phyloP scores from a whole-genome alignment of 139 green algal genomes.

The Picochlorum sp. region DNA sequence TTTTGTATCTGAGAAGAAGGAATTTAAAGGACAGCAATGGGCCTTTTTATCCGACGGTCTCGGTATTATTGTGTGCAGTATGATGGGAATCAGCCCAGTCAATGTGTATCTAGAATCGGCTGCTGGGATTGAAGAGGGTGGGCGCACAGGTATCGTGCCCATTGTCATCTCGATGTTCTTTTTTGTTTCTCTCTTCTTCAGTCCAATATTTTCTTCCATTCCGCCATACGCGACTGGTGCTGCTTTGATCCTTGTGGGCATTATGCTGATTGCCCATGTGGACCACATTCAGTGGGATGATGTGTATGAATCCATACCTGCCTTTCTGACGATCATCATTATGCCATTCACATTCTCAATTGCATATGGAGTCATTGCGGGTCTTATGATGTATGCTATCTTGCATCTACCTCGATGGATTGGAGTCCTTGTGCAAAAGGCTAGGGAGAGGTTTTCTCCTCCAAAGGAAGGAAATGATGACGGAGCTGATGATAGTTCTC shows the following conservation, averaged over 20 bases:
- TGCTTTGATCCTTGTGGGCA: conserved; percentile 65
- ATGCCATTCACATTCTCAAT: conserved; percentile 69
- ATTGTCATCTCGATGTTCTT: conserved; percentile 44
- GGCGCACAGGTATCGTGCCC: conserved; percentile 41
- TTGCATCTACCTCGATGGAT: conserved; percentile 33
- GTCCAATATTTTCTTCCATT: conserved; percentile 74
- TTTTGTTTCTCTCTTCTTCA: conserved; percentile 74
- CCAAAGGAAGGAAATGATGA: conserved; percentile 1
- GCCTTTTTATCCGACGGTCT: conserved; percentile 60
- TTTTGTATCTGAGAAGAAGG: conserved; percentile 51
- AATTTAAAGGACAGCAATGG: conserved; percentile 47
- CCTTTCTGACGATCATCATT: conserved; percentile 69
- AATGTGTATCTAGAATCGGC: conserved; percentile 69
- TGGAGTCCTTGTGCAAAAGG: neutral
- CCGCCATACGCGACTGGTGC: conserved; percentile 73
- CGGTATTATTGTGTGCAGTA: conserved; percentile 50
- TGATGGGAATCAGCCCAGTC: conserved; percentile 64
- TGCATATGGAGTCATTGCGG: conserved; percentile 54
- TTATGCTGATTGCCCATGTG: conserved; percentile 43
- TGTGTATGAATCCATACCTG: conserved; percentile 45
- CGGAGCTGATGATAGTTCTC: neutral
- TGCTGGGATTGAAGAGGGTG: conserved; percentile 63
- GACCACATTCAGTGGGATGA: conserved; percentile 47
- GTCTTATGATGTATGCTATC: conserved; percentile 41
- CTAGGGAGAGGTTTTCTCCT: neutral